A percentile compares a stretch with the other conserved stretches of the same genome.
These are phyloP conservation scores for Fagus sylvatica DNA, from an alignment of 306 rosid genomes.

Conservation along the genomic window DNA sequence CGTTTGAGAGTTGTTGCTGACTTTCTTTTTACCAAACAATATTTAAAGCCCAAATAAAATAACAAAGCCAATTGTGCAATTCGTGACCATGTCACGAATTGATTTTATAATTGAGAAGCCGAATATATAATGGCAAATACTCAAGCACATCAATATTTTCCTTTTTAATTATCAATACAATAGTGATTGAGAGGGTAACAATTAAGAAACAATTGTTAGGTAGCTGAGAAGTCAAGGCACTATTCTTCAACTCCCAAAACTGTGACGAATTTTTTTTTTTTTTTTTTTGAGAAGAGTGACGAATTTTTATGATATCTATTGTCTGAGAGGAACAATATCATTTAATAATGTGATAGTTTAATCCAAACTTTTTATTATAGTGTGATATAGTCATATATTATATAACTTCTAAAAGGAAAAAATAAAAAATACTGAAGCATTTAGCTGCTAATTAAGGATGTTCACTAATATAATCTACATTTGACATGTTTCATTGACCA, in stretches of 20 bases:
- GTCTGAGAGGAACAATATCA: background rate
- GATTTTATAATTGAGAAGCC: too few relatives aligned
- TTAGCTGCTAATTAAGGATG: background rate
- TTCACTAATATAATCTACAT: background rate
- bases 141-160: background rate
- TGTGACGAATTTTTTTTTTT: background rate
- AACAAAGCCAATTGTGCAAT: background rate
- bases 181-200: background rate
- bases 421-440: too few relatives aligned
- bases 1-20: background rate
- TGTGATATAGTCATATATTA: background rate
- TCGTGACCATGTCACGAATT: background rate
- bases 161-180: background rate
- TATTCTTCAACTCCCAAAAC: background rate
- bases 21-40: background rate
- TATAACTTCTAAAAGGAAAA: too few relatives aligned
- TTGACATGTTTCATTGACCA: background rate
- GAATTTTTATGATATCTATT: background rate
- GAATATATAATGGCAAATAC: too few relatives aligned
- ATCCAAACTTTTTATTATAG: background rate
- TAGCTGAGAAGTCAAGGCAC: background rate
- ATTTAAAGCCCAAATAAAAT: background rate
- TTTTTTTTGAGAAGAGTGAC: background rate
- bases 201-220: background rate
- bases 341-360: background rate